Percentiles rank a stretch among this genome's conserved stretches.
These are phyloP conservation scores for Epithemia pelagica DNA, from an alignment of 108 stramenopile species.

Conservation along the genomic window DNA sequence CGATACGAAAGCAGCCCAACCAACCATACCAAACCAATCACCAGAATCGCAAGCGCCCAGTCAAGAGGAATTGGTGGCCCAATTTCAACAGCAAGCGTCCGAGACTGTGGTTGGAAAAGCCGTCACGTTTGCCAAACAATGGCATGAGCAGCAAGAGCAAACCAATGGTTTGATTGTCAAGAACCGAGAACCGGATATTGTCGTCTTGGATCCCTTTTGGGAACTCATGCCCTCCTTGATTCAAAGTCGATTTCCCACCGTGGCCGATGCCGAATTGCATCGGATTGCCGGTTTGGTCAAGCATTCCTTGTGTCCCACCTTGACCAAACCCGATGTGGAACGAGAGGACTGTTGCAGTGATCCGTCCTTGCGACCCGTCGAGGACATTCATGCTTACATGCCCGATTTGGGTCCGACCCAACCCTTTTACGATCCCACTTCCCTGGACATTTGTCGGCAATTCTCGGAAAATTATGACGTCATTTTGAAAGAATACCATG, in stretches of 20 bases:
- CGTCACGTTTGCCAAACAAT: conserved; percentile 31
- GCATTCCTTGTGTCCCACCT: conserved; percentile 32
- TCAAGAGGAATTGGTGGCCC: conserved; percentile 83
- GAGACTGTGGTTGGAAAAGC: neutral
- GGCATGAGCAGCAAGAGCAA: conserved; percentile 87
- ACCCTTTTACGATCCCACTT: conserved; percentile 62
- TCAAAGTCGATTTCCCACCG: conserved; percentile 53
- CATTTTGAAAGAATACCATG: conserved; percentile 60
- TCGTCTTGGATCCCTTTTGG: conserved; percentile 88
- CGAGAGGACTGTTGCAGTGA: conserved; percentile 26
- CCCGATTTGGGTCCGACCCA: conserved; percentile 48
- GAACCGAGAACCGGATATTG: conserved; percentile 73
- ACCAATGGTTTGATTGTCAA: conserved; percentile 81
- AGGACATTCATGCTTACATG: conserved; percentile 84
- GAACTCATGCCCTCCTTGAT: conserved; percentile 70
- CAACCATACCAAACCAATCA: neutral
- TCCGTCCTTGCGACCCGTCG: conserved; percentile 54
- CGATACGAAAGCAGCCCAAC: no score
- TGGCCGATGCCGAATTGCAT: conserved; percentile 44
- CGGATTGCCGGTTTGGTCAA: conserved; percentile 70
- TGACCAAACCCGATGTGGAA: conserved; percentile 40
- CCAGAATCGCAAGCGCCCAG: neutral
- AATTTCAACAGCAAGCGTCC: conserved; percentile 65
- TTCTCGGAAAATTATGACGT: conserved; percentile 65
- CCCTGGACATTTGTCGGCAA: conserved; percentile 42